Conservation (phyloP, 768 basidiomycete species). For the Auricularia sp. region DNA sequence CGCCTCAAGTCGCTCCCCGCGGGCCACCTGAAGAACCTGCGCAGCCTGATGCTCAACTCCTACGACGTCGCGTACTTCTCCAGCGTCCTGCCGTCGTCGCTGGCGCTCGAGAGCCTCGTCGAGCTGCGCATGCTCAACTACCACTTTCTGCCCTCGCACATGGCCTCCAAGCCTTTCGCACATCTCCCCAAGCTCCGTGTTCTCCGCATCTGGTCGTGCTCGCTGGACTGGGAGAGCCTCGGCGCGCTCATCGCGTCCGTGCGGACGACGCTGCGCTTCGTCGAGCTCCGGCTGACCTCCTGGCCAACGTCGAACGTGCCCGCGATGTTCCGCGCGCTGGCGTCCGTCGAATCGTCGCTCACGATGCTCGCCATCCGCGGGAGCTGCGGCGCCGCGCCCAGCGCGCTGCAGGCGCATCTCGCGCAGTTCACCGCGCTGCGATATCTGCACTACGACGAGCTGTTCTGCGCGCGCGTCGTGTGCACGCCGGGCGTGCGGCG, state of each 20-base stretch:
- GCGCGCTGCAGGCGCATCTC: background rate
- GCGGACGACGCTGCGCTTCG: background rate
- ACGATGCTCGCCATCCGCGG: background rate
- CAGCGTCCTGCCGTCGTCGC: background rate
- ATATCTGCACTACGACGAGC: background rate
- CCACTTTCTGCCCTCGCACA: background rate
- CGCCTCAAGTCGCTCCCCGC: background rate
- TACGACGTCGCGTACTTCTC: background rate
- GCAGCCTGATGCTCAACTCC: background rate
- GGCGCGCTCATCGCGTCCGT: background rate
- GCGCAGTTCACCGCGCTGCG: background rate
- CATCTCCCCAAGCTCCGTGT: background rate
- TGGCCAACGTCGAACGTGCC: background rate
- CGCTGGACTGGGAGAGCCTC: background rate
- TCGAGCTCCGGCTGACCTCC: background rate
- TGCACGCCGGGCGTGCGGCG: background rate
- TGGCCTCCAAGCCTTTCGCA: background rate
- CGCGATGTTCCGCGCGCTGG: background rate
- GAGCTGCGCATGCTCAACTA: slow-evolving; percentile 1
- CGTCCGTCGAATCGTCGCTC: background rate
- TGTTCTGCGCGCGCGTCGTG: slow-evolving; percentile 1
- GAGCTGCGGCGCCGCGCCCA: background rate
- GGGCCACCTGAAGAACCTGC: background rate
- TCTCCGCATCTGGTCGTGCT: background rate
- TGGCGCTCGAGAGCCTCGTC: background rate